These are phyloP conservation scores for Lithohypha guttulata DNA, from an alignment of 2,329 filamentous ascomycete species.

Conservation along the genomic window DNA sequence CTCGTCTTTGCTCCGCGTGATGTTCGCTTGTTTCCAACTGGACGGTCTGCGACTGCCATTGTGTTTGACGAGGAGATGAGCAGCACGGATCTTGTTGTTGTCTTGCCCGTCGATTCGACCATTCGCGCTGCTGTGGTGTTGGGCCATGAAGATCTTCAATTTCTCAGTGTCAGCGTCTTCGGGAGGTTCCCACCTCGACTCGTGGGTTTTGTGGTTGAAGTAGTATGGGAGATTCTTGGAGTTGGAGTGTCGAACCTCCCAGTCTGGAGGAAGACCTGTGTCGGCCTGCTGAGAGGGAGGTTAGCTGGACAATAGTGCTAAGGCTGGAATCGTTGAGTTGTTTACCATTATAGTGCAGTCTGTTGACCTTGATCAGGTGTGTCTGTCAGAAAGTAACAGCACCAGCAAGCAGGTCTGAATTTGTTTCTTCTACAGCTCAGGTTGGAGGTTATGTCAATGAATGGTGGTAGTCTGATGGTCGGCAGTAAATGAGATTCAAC, in stretches of 20 bases:
- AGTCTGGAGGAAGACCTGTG: conserved; percentile 70
- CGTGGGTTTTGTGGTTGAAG: conserved; percentile 78
- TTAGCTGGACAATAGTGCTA: too few species aligned
- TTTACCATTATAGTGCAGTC: too few species aligned
- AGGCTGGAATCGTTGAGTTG: too few species aligned
- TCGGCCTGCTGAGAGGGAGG: too few species aligned
- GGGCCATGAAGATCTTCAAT: conserved; percentile 88
- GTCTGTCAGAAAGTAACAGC: too few species aligned
- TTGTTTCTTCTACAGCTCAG: too few species aligned
- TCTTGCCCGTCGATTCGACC: conserved; percentile 32
- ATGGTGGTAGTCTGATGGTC: too few species aligned
- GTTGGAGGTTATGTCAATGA: too few species aligned
- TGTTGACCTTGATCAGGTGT: too few species aligned
- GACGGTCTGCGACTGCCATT: conserved; percentile 74
- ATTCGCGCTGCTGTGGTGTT: conserved; percentile 58
- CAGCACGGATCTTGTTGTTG: conserved; percentile 75
- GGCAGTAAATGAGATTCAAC: too few species aligned
- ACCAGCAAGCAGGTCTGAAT: too few species aligned
- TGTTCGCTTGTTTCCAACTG: conserved; percentile 85
- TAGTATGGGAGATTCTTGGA: conserved; percentile 99
- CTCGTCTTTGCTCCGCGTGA: conserved; percentile 80
- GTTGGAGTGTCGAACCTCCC: conserved; percentile 97
- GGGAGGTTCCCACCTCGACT: conserved; percentile 93
- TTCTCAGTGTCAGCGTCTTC: conserved; percentile 78
- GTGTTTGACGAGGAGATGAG: conserved; percentile 91